phyloP scores from a whole-genome alignment of 1,284 basidiomycete species.

The Trichosporon ovoides region DNA sequence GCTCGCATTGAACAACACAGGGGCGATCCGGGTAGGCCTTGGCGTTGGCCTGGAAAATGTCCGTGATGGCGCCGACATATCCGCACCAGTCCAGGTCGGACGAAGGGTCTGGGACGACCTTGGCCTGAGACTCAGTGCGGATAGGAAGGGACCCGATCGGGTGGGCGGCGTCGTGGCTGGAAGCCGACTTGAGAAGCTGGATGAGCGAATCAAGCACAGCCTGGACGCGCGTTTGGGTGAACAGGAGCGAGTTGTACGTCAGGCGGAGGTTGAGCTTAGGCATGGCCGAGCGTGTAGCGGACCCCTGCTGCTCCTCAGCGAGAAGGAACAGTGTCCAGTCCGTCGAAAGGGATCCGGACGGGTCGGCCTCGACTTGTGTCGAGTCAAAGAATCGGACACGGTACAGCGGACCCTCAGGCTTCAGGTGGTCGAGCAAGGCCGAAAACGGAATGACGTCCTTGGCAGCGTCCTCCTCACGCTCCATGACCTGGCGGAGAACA shows the following conservation, averaged over 20 bases:
- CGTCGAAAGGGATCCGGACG: conserved; percentile 74
- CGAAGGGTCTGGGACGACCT: conserved; percentile 73
- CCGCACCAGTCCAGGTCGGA: conserved; percentile 94
- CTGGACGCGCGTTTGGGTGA: conserved; percentile 71
- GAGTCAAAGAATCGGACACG: conserved; percentile 90
- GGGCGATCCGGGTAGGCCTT: conserved; percentile 66
- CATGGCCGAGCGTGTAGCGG: conserved; percentile 62
- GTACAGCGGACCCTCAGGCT: conserved; percentile 66
- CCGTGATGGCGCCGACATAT: conserved; percentile 92
- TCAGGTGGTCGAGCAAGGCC: conserved; percentile 65
- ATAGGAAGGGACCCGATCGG: conserved; percentile 69
- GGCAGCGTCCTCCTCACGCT: conserved; percentile 78
- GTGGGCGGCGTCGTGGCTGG: conserved; percentile 57
- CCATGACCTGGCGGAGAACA: conserved; percentile 58
- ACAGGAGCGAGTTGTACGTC: conserved; percentile 91
- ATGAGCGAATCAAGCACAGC: conserved; percentile 82
- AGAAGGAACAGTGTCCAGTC: conserved; percentile 74
- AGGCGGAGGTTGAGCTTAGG: conserved; percentile 66
- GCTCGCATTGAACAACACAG: conserved; percentile 74
- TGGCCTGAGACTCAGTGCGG: conserved; percentile 67
- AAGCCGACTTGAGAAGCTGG: conserved; percentile 65
- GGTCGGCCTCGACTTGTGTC: conserved; percentile 66
- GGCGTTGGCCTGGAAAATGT: conserved; percentile 83
- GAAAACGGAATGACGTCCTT: conserved; percentile 79
- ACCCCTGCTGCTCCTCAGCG: conserved; percentile 62